phyloP scores from a whole-genome alignment of 805 yeast genomes.

The Candida hispaniensis region DNA sequence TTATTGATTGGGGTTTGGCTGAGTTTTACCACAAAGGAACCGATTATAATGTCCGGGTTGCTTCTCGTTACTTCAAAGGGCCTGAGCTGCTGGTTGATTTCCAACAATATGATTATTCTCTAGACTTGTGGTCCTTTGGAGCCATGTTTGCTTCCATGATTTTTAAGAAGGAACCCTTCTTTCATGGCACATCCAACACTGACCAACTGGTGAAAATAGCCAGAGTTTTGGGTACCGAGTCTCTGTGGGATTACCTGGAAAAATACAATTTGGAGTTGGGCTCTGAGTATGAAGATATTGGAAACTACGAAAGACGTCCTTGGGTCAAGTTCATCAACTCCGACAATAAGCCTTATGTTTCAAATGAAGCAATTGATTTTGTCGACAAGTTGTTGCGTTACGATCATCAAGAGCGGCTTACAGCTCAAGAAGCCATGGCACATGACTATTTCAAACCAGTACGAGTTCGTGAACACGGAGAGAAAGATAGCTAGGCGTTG shows the following conservation, averaged over 20 bases:
- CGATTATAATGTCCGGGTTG: constrained; percentile 88
- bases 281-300: constrained; percentile 64
- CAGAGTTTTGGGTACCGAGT: constrained; percentile 78
- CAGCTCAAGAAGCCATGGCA: constrained; percentile 79
- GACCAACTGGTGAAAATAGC: constrained; percentile 88
- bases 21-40: constrained; percentile 85
- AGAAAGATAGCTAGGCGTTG: too few species aligned
- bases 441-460: constrained; percentile 52
- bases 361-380: constrained; percentile 65
- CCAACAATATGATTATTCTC: constrained; percentile 80
- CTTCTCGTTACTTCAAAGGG: constrained; percentile 86
- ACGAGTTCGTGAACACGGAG: constrained; percentile 14
- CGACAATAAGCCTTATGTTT: constrained; percentile 55
- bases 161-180: constrained; percentile 84
- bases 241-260: constrained; percentile 51
- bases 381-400: constrained; percentile 64
- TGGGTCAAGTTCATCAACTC: constrained; percentile 72
- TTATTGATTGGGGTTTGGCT: constrained; percentile 94
- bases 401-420: constrained; percentile 79
- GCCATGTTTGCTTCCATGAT: constrained; percentile 86
- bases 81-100: constrained; percentile 83
- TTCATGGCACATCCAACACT: constrained; percentile 81
- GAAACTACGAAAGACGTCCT: constrained; percentile 66
- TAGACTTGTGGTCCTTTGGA: constrained; percentile 91
- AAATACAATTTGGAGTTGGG: constrained; percentile 66